These are phyloP conservation scores for maize (Zea mays) DNA, from an alignment of 176 grass and related monocot genomes.

Conservation along the genomic window DNA sequence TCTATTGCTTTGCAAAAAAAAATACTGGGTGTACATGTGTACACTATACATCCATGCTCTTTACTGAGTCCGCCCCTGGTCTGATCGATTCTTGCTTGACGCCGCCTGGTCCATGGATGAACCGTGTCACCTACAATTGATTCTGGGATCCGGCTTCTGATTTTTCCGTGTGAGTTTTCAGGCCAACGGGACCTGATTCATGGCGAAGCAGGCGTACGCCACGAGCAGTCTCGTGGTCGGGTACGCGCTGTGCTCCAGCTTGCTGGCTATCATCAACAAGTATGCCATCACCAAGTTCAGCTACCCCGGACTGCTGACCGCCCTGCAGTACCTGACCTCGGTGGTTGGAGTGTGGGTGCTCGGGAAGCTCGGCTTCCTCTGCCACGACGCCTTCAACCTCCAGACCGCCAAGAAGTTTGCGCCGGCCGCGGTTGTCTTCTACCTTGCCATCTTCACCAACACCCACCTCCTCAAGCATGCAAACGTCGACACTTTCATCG, in stretches of 20 bases:
- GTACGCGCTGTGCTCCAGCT: constrained; percentile 56
- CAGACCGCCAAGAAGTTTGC: constrained; percentile 60
- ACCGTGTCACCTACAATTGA: background rate
- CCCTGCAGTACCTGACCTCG: constrained; percentile 66
- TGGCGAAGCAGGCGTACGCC: constrained; percentile 42
- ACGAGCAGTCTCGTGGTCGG: constrained; percentile 59
- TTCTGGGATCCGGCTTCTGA: constrained; percentile 15
- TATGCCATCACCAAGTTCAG: constrained; percentile 73
- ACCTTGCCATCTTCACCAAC: constrained; percentile 81
- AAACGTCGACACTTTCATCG: constrained; percentile 78
- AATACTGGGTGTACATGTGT: too few species aligned
- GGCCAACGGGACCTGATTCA: constrained; percentile 27
- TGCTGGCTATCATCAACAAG: constrained; percentile 86
- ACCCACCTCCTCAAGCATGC: constrained; percentile 67
- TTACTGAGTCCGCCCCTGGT: too few species aligned
- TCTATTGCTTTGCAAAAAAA: too few species aligned
- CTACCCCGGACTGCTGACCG: constrained; percentile 65
- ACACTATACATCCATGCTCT: too few species aligned
- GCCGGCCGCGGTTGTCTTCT: constrained; percentile 62
- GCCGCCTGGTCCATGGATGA: background rate
- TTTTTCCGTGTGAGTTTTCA: background rate
- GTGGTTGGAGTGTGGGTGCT: constrained; percentile 47
- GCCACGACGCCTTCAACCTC: constrained; percentile 64
- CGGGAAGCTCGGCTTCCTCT: constrained; percentile 54
- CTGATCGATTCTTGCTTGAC: background rate